Evolutionary conservation across 495 filamentous ascomycete species (phyloP), one percentile per base, ranked within the genome.

Genomic region (Hypoxylon lienhwacheense): DNA sequence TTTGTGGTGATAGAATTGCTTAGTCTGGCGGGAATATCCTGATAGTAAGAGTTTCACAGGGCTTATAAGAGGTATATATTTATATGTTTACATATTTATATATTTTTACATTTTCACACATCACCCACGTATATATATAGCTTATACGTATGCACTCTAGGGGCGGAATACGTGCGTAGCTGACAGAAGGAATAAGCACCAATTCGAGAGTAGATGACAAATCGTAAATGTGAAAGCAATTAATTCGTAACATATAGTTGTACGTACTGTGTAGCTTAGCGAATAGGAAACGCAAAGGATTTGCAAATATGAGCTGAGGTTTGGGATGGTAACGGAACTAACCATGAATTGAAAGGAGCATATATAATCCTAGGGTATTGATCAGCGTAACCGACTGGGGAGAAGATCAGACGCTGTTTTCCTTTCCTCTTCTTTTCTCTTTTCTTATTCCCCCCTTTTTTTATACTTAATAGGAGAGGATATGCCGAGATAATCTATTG

Each of bases 201-300:
- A 51, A 35, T 29, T 35, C 32, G 39, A 22, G 20, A n/a, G 28
- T 33, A n/a, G 43, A 58, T 61, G 60, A 66, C 47, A 64, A 66
- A 61, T 47, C n/a, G n/a, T n/a, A n/a, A n/a, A n/a, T n/a, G n/a
- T n/a, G 14, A 26, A 10, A 7, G 5, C 14, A 28, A 49, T 34
- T 46, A 41, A 50, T 61, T 51, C 51, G 41, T 51, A 36, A 37
- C 1, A 21, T n/a, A 24, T 40, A 14, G 19, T 20, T 15, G 12
- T 33, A 7, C 39, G 36, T 42, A 32, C 19, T 33, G 8, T 40
- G 36, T 42, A 32, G 40, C 41, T 51, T 51, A 50, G 25, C 25
- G 12, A 37, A 43, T 21, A 43, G 19, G 25, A 19, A 31, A 55
- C 1, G 14, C 11, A 22, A n/a, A 24, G 37, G 37, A 41, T 41